Evolutionary conservation across 1,284 basidiomycete species (phyloP).

Genomic region (Puccinia coronata): DNA sequence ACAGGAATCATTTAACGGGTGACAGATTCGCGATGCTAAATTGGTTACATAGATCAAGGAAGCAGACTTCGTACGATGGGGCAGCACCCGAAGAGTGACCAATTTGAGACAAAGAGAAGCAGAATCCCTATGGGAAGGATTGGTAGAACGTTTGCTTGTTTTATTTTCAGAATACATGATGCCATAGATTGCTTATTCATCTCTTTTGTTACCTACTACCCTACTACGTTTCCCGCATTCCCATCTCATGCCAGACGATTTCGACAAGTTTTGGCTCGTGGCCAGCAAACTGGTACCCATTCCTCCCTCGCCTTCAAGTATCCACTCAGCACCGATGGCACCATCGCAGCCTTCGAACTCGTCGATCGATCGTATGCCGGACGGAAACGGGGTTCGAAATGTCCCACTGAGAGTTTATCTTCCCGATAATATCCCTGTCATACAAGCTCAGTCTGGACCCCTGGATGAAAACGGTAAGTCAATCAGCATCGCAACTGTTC

Average conservation of each 20-base stretch:
- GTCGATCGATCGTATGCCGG: slow-evolving; percentile 70
- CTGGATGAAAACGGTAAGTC: slow-evolving; percentile 65
- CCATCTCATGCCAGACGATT: slow-evolving; percentile 71
- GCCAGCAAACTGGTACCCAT: slow-evolving; percentile 73
- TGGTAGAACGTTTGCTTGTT: slow-evolving; percentile 75
- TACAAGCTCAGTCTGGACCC: slow-evolving; percentile 84
- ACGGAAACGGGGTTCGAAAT: slow-evolving; percentile 77
- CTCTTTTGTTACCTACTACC: not conserved
- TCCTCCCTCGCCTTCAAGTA: slow-evolving; percentile 53
- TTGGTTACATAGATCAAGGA: slow-evolving; percentile 61
- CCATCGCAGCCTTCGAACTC: slow-evolving; percentile 63
- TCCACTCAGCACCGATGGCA: slow-evolving; percentile 60
- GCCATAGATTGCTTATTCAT: slow-evolving; percentile 11
- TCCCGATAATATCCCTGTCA: slow-evolving; percentile 77
- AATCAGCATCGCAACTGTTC: not conserved
- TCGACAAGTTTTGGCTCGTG: slow-evolving; percentile 89
- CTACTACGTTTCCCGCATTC: not conserved
- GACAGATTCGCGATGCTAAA: not conserved
- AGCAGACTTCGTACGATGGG: slow-evolving; percentile 91
- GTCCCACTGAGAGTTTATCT: slow-evolving; percentile 86
- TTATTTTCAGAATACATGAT: not conserved
- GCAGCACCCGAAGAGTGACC: slow-evolving; percentile 87
- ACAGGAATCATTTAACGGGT: not conserved
- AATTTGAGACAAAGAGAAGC: slow-evolving; percentile 82
- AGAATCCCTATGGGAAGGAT: slow-evolving; percentile 90